Base-by-base conservation (phyloP, 2,329 filamentous ascomycete species). In the Capronia americana region DNA sequence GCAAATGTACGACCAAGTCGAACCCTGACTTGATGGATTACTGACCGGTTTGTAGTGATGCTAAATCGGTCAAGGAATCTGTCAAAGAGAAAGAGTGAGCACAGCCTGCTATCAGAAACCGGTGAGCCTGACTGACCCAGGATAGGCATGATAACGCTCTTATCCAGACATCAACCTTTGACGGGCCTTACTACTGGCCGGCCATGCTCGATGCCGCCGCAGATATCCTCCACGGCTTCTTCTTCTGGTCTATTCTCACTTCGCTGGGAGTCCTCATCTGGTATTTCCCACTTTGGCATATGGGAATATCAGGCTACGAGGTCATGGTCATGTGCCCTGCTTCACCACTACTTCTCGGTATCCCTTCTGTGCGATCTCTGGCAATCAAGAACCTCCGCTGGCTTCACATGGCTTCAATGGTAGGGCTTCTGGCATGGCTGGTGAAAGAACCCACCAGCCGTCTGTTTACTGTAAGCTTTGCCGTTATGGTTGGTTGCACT, bases 201-300 rank as follows among this genome's bases (percentile, higher is more conserved):
- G 90, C 90, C 72, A 84, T 91, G 60, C 79, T 97, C 60, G 92
- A 98, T 78, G 91, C 92, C 11, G 86, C 86, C 26, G 92, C 94
- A 44, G 92, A 97, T 81, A 86, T 97, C 60, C 98, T 97, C 79
- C 92, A 93, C 79, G 95, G 94, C 90, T 98, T 94, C 76, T 88
- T 95, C 63, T 98, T 98, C 80, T 99, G 95, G 95, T 93, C 93
- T 10, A 91, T 94, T 76, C 83, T 97, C 71, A 99, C 95, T 65
- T 92, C 92, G 67, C 84, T 99, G 60, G 93, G 92, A 28, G 84
- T 99, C 53, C 84, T 92, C 50, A 90, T 99, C 53, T 99, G 95
- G 95, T 99, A 96, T 79, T 99, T 99, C 77, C 95, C 95, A 14
- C 86, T 99, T 11, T 99, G 95, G 95, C 88, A 97, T 77, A 99